A percentile compares a stretch with the other conserved stretches of the same genome.
Evolutionary conservation across 139 green algal genomes (phyloP).

Genomic region (Micractinium sp.): DNA sequence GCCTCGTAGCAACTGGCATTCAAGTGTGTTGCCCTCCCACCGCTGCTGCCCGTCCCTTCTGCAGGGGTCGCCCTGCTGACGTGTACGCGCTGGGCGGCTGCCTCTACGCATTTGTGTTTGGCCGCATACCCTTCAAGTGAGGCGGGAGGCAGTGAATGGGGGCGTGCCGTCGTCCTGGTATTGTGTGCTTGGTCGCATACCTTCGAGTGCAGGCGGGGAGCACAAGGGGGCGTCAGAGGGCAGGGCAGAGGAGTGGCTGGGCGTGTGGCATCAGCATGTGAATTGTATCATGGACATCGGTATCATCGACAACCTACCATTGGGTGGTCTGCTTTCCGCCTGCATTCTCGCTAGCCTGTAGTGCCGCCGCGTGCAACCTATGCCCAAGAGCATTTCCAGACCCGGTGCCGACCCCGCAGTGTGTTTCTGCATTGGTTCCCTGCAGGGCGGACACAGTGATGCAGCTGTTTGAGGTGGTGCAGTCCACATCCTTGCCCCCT

Average conservation of each 20-base stretch:
- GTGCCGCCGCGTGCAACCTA: too few relatives aligned
- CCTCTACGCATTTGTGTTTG: conserved; percentile 84
- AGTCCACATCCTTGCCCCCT: too few relatives aligned
- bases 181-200: conserved; percentile 80
- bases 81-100: conserved; percentile 85
- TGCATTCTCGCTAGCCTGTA: too few relatives aligned
- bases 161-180: too few relatives aligned
- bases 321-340: too few relatives aligned
- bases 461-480: too few relatives aligned
- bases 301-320: too few relatives aligned
- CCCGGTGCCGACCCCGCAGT: too few relatives aligned
- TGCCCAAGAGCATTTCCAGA: too few relatives aligned
- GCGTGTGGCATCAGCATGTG: too few relatives aligned
- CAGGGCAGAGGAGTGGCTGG: background rate
- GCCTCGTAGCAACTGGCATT: background rate
- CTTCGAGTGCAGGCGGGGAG: conserved; percentile 12
- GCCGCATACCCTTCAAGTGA: conserved; percentile 77
- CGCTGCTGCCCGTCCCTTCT: background rate
- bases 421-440: background rate
- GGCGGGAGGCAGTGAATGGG: background rate
- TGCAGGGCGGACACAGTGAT: too few relatives aligned
- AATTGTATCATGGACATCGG: too few relatives aligned
- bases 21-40: background rate
- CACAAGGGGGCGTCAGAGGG: background rate
- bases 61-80: conserved; percentile 77